Conservation (phyloP, 306 rosid genomes). For the Vicia faba region DNA sequence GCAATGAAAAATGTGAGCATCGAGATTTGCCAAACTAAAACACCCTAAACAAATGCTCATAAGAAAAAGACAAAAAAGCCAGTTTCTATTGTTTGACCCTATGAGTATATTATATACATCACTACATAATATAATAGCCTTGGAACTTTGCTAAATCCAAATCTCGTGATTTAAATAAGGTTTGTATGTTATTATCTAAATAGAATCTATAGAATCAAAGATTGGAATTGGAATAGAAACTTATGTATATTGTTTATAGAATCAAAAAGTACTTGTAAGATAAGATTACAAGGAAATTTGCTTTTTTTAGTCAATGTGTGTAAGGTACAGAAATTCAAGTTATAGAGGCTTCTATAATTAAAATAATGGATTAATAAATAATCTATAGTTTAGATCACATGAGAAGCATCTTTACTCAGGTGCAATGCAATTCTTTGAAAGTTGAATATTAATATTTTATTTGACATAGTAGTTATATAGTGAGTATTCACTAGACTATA, state of each 20-base stretch:
- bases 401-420: slow-evolving; percentile 51
- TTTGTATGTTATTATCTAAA: slow-evolving; percentile 7
- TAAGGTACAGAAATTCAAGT: slow-evolving; percentile 53
- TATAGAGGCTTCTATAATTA: slow-evolving; percentile 52
- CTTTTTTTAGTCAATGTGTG: slow-evolving; percentile 47
- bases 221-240: slow-evolving; percentile 78
- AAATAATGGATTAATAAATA: slow-evolving; percentile 35
- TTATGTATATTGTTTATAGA: slow-evolving; percentile 48
- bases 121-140: slow-evolving; percentile 23
- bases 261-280: slow-evolving; percentile 41
- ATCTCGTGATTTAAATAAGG: slow-evolving; percentile 34
- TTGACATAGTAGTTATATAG: slow-evolving; percentile 59
- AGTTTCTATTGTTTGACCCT: slow-evolving; percentile 52
- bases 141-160: slow-evolving; percentile 24
- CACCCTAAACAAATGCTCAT: slow-evolving; percentile 26
- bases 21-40: slow-evolving; percentile 52
- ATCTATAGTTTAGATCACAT: slow-evolving; percentile 41
- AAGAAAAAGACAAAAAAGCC: slow-evolving; percentile 54
- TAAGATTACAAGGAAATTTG: slow-evolving; percentile 42
- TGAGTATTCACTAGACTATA: slow-evolving; percentile 57
- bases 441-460: slow-evolving; percentile 31
- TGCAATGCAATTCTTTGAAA: too few species aligned
- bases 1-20: slow-evolving; percentile 42
- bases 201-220: slow-evolving; percentile 46
- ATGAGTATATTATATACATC: slow-evolving; percentile 5